Base-by-base conservation (phyloP, 768 basidiomycete species). In the Holtermanniella nyarrowii region DNA sequence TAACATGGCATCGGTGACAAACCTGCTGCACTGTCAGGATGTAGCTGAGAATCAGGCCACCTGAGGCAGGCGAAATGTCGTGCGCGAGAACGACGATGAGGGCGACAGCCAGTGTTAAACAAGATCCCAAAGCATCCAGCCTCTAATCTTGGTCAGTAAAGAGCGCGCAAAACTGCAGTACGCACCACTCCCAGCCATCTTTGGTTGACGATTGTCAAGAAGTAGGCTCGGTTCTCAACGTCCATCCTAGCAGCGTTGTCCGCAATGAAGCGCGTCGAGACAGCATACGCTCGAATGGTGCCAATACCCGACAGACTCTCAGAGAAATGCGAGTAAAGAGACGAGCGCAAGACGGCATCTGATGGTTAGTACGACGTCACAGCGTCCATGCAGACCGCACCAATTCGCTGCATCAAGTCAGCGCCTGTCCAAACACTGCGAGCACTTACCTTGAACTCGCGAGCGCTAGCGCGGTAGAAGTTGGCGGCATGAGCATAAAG, bases 281-380 rank as follows among this genome's bases (percentile, higher is more conserved):
- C 90, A 11, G 83, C 82, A 54, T 93, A 95, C 0, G 88, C 88
- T 24, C 88, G 81, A 46, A 93, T 89, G 5, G 88, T 90, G 0
- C 85, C 78, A 37, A 93, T 71, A 16, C 91, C 91, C 11, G 84
- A 83, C 11, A 95, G 75, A 24, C 84, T 86, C 73, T 95, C 90
- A 2, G 87, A 86, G 72, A 95, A 95, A 65, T 91, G 88, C 0
- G 88, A 83, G 67, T 95, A 95, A 16, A 96, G 72, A 0, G 84
- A 82, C 0, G 86, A 85, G 22, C 89, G 81, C 24, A 95, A 70
- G n/a, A 93, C 77, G 22, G 87, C 82, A 73, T 93, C 88, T 80
- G 47, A 3, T 24, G 18, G 51, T 26, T 4, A 26, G 14, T 20
- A 45, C 4, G 25, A 1, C 12, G 20, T 20, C 4, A 3, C 14